These are phyloP conservation scores for Plasmopara halstedii DNA, from an alignment of 352 stramenopile genomes.

Conservation along the genomic window DNA sequence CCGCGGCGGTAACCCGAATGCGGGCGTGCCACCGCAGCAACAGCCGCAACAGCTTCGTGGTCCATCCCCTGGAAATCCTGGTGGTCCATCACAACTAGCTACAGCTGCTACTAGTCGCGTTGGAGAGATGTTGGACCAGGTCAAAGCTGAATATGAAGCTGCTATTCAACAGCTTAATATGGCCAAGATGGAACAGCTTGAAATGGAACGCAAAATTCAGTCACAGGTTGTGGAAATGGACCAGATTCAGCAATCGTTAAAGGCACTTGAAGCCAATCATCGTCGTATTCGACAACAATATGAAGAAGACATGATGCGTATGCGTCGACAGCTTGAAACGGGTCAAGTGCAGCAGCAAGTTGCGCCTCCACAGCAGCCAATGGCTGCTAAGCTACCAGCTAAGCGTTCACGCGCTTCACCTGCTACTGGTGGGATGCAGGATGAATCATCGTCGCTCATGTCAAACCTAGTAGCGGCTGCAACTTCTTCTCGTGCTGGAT, in stretches of 20 bases:
- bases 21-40: conserved; percentile 30
- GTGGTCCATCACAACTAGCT: conserved; percentile 24
- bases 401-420: conserved; percentile 45
- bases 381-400: conserved; percentile 35
- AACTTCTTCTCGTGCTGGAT: conserved; percentile 35
- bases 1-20: conserved; percentile 48
- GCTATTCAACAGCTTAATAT: conserved; percentile 83
- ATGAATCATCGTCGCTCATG: conserved; percentile 52
- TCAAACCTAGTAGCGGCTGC: conserved; percentile 49
- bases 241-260: conserved; percentile 83
- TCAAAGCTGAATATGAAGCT: conserved; percentile 79
- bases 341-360: conserved; percentile 44
- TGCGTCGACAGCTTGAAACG: conserved; percentile 74
- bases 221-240: conserved; percentile 84
- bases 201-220: conserved; percentile 83
- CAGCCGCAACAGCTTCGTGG: conserved; percentile 54
- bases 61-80: conserved; percentile 36
- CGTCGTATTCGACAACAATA: conserved; percentile 79
- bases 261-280: conserved; percentile 77
- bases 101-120: conserved; percentile 46
- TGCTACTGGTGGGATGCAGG: conserved; percentile 34
- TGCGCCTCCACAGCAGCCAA: conserved; percentile 27
- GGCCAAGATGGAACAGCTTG: conserved; percentile 83
- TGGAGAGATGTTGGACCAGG: conserved; percentile 76
- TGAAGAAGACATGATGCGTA: conserved; percentile 77